Base-by-base conservation (phyloP, 139 green algal species). In the Yamagishiella unicocca region DNA sequence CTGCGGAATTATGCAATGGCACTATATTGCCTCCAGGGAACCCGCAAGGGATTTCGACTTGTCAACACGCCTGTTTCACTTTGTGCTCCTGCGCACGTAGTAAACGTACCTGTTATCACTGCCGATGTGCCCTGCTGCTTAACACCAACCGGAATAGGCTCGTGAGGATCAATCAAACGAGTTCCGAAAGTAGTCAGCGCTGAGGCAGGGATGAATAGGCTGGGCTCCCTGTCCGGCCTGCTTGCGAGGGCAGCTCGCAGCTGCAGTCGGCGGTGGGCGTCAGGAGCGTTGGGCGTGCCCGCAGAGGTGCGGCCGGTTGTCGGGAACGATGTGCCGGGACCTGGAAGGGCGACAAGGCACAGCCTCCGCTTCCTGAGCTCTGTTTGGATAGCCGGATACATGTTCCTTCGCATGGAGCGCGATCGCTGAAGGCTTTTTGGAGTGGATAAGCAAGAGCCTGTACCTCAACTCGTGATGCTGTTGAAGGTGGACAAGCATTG, bases 151-250 rank as follows among this genome's bases (percentile, higher is more conserved):
- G 1, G 21, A 27, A 78, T 8, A 29, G 25, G 27, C 43, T 24
- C n/a, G 29, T 7, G 42, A 43, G 72, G 43, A 64, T 80, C 72
- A 80, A 80, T 80, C 72, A 80, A 31, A 67, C 8, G 6, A 67
- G 46, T 83, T 83, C 75, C 75, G 75, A 83, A 35, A 83, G 75
- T 83, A 83, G 75, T 35, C 31, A 71, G 72, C 72, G 43, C 43
- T 31, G 53, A 54, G 50, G 74, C 74, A 82, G 58, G 79, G 61
- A 85, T 85, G 79, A 85, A 75, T 53, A 31, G 79, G 79, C 79
- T 85, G 79, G 79, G 79, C 79, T 53, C 79, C 17, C 79, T 85
- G 79, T 85, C 79, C n/a, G 79, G 79, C 79, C 79, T 85, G 61
- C 79, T 85, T n/a, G 79, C 61, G n/a, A 62, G 79, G 79, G 61